Conservation (phyloP, 2,329 filamentous ascomycete genomes). For the Curvularia sp. region DNA sequence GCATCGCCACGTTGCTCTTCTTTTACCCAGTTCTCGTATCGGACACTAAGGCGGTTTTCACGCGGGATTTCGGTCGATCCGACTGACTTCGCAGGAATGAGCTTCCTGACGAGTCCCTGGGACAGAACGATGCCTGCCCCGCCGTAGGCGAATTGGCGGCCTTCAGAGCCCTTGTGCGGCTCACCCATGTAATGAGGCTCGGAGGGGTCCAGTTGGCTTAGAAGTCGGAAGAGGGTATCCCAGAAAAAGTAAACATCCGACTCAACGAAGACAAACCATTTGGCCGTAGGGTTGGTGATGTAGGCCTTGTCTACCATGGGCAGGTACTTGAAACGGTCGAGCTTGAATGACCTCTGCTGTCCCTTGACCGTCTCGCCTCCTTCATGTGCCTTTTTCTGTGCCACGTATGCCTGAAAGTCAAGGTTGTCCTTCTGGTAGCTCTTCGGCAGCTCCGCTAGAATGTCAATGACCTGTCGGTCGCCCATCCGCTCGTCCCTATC, state of each 20-base stretch:
- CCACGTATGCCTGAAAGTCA: constrained; percentile 61
- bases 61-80: constrained; percentile 38
- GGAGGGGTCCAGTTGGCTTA: constrained; percentile 48
- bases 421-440: constrained; percentile 52
- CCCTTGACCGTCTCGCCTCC: constrained; percentile 54
- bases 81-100: constrained; percentile 44
- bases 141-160: constrained; percentile 53
- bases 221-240: constrained; percentile 53
- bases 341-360: constrained; percentile 60
- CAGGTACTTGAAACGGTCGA: constrained; percentile 67
- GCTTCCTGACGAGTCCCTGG: constrained; percentile 60
- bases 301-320: constrained; percentile 63
- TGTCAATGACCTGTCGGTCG: constrained; percentile 57
- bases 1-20: constrained; percentile 56
- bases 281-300: constrained; percentile 43
- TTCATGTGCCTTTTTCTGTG: constrained; percentile 50
- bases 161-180: constrained; percentile 42
- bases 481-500: constrained; percentile 64
- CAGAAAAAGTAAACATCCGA: constrained; percentile 50
- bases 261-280: constrained; percentile 52
- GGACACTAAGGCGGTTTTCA: constrained; percentile 39
- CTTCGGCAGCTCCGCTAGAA: constrained; percentile 59
- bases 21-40: constrained; percentile 44
- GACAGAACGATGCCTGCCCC: constrained; percentile 56
- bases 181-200: constrained; percentile 52